Percentiles rank a stretch among this genome's conserved stretches.
Conservation (phyloP, 176 grass and related monocot genomes). For the Bothriochloa decipiens region DNA sequence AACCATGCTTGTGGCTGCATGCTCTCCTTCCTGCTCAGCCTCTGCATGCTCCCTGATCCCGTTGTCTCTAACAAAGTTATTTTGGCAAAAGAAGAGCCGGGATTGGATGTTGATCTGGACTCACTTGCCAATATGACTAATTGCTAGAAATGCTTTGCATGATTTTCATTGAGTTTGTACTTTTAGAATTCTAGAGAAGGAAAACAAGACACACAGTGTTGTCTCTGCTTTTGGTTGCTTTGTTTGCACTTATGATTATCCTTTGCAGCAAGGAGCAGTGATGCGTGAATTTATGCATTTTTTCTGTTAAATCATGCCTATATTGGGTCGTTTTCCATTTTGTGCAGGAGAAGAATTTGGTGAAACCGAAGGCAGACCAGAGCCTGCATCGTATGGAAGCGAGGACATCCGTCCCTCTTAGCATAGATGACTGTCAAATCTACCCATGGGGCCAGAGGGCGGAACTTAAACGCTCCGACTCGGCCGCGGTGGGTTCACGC, state of each 20-base stretch:
- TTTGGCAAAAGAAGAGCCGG: constrained; percentile 92
- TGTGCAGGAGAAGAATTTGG: constrained; percentile 80
- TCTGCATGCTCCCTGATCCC: too few relatives aligned
- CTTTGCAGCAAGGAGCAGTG: background rate
- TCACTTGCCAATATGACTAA: constrained; percentile 85
- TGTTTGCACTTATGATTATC: background rate
- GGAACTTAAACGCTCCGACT: too few relatives aligned
- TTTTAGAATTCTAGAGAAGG: constrained; percentile 97
- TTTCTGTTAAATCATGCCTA: background rate
- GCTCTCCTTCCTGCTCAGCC: too few relatives aligned
- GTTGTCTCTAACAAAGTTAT: too few relatives aligned
- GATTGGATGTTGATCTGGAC: constrained; percentile 66
- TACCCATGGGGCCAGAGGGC: too few relatives aligned
- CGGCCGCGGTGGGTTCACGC: too few relatives aligned
- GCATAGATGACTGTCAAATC: too few relatives aligned
- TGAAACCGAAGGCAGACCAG: too few relatives aligned
- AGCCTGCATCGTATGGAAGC: too few relatives aligned
- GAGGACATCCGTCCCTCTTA: too few relatives aligned
- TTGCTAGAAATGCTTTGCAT: background rate
- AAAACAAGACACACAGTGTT: constrained; percentile 77
- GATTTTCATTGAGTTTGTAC: constrained; percentile 35
- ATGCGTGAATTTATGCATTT: background rate
- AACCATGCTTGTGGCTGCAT: too few relatives aligned
- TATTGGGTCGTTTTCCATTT: constrained; percentile 3
- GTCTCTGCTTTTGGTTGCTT: constrained; percentile 11